Evolutionary conservation across 371 early-diverging fungal genomes (phyloP).

Genomic region (Amoeboaphelidium protococcarum): DNA sequence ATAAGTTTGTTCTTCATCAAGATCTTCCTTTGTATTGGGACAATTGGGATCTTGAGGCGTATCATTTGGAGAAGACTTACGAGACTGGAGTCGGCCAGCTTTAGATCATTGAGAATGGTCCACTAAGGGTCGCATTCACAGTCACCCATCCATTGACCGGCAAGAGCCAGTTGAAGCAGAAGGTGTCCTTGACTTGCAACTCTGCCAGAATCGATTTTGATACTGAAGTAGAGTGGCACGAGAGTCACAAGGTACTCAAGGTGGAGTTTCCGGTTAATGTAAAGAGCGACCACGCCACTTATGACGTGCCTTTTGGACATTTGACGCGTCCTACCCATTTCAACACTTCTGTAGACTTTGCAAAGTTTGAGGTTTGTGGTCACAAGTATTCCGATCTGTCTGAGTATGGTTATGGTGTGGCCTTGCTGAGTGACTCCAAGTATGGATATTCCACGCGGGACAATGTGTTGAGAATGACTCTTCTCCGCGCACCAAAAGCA

Average conservation of each 20-base stretch:
- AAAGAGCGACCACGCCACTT: constrained; percentile 53
- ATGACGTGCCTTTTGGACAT: constrained; percentile 79
- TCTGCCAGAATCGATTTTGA: constrained; percentile 55
- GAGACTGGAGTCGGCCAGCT: constrained; percentile 12
- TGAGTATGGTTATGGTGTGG: constrained; percentile 78
- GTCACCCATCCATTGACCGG: constrained; percentile 31
- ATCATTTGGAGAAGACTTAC: constrained; percentile 47
- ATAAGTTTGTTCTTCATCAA: constrained; percentile 51
- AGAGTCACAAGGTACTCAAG: constrained; percentile 64
- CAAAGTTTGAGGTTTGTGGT: constrained; percentile 82
- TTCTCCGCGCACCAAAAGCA: constrained; percentile 63
- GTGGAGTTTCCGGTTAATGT: constrained; percentile 74
- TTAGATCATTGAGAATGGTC: constrained; percentile 35
- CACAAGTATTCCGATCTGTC: constrained; percentile 86
- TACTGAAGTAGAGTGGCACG: constrained; percentile 65
- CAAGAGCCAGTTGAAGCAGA: constrained; percentile 35
- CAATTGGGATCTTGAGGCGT: constrained; percentile 53
- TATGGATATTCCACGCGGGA: constrained; percentile 55
- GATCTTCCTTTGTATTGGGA: constrained; percentile 70
- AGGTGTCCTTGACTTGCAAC: constrained; percentile 35
- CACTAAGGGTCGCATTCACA: constrained; percentile 38
- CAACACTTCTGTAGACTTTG: constrained; percentile 67
- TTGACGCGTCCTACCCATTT: constrained; percentile 73
- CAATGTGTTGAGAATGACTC: constrained; percentile 48
- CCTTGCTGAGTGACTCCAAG: constrained; percentile 74